Base-by-base conservation (phyloP, 768 basidiomycete genomes). In the Boletus subcaerulescens region DNA sequence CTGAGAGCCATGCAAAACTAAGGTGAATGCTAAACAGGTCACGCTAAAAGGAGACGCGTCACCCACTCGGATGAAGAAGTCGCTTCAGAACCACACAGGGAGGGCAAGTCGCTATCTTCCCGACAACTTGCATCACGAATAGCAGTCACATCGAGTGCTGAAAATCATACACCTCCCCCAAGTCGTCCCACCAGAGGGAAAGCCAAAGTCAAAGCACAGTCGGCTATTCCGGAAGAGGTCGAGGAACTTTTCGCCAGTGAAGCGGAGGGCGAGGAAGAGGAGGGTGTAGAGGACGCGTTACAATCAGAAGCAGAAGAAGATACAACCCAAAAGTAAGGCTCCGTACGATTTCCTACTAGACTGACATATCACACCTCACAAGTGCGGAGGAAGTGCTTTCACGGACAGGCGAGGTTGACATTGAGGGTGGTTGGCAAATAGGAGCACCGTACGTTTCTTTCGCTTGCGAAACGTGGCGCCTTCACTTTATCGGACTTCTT, bases 401-500 rank as follows among this genome's bases (percentile, higher is more conserved):
- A 20, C 79, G 79, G 60, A 80, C 74, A 44, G 68, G 76, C 18
- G 85, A 91, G 38, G 87, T 91, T n/a, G 90, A 91, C 66, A 75
- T 91, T 26, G 75, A 81, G 48, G 87, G 86, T 18, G 87, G 88
- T 17, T 92, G 95, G 95, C 87, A 91, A 74, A 75, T 75, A 24
- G 93, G 93, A 13, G 76, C 87, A 60, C 83, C 91, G 94, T 95
- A 66, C 61, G 91, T 79, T 7, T 50, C 36, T 40, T 43, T n/a
- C 39, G 12, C 38, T 15, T 10, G 2, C 15, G 43, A 14, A 17
- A n/a, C 7, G 13, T 5, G 20, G 35, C 15, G 12, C 32, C 36
- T 20, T 36, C 26, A 20, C 8, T 26, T 43, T 56, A 43, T 59
- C 50, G 41, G 4, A 26, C 35, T 29, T 26, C 6, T 11, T 26